Conservation (phyloP, 1,139 yeast genomes). For the Suhomyces bribrorum region DNA sequence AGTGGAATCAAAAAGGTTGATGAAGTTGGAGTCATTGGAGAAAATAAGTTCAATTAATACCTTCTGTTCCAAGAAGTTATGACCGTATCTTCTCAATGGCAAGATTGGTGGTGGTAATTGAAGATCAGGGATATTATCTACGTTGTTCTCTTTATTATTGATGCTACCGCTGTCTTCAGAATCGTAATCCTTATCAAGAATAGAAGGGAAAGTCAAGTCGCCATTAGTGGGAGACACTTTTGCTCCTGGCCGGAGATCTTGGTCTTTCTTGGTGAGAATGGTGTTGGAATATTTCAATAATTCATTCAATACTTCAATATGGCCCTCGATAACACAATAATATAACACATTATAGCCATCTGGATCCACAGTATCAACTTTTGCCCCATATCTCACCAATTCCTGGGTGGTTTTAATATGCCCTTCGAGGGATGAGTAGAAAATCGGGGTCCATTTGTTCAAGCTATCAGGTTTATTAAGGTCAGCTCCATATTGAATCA, state of each 20-base stretch:
- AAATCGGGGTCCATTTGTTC: slow-evolving; percentile 92
- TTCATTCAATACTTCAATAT: slow-evolving; percentile 72
- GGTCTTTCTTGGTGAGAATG: slow-evolving; percentile 12
- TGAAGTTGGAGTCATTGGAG: slow-evolving; percentile 55
- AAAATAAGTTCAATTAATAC: slow-evolving; percentile 76
- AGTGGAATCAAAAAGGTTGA: slow-evolving; percentile 51
- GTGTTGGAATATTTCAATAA: slow-evolving; percentile 39
- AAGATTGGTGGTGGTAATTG: slow-evolving; percentile 94
- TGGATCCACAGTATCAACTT: slow-evolving; percentile 72
- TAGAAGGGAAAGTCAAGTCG: slow-evolving; percentile 9
- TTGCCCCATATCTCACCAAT: slow-evolving; percentile 72
- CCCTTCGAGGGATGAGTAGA: slow-evolving; percentile 88
- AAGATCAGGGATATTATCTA: slow-evolving; percentile 84
- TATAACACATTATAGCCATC: slow-evolving; percentile 82
- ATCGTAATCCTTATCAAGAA: slow-evolving; percentile 34
- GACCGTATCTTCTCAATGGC: slow-evolving; percentile 92
- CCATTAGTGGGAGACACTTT: slow-evolving; percentile 3
- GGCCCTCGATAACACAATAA: slow-evolving; percentile 94
- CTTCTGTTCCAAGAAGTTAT: slow-evolving; percentile 87
- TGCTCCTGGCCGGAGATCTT: slow-evolving; percentile 2
- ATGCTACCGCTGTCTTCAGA: slow-evolving; percentile 42
- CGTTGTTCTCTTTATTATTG: slow-evolving; percentile 31
- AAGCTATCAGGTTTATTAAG: slow-evolving; percentile 80
- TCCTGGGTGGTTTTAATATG: slow-evolving; percentile 70
- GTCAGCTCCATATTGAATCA: slow-evolving; percentile 73